Evolutionary conservation across 164 flowering plant genomes (phyloP), one percentile per base, ranked within the genome.

Genomic region (Cinnamomum micranthum): DNA sequence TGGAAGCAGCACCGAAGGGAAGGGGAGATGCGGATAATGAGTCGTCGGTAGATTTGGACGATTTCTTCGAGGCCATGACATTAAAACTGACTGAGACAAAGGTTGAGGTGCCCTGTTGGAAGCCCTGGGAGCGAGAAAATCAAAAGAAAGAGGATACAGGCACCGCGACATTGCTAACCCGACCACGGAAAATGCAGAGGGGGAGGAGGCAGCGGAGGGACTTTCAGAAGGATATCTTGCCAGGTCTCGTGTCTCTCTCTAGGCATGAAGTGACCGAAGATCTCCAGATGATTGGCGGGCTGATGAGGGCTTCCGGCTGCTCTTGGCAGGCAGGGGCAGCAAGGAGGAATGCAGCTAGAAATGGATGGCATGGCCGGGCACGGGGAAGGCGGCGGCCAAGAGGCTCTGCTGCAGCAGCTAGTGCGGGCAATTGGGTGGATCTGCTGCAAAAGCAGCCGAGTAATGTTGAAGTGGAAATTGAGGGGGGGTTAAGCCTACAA

Each of bases 181-280:
- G 92, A 51, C 85, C 81, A n/a, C 84, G 94, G n/a, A 88, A 83
- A 78, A 95, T 94, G 25, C 89, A 85, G n/a, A 83, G 85, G 64
- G 88, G 95, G 80, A 84, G 98, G 69, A 89, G 97, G 84, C 97
- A 88, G 76, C 78, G 89, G 74, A 87, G 91, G 86, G 99, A 96
- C 78, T 96, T 96, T 78, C 99, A 94, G 76, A 86, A 92, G 82
- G 99, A 96, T 80, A 90, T 92, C 74, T 92, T 96, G 68, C 99
- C 99, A 1, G 92, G 97, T 55, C 85, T 96, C 23, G 83, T 83
- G 70, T 86, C 99, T 17, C 79, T 96, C 51, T 90, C 99, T 15
- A 83, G 99, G 83, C 95, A 91, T 25, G 97, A 94, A 77, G 97
- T 96, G 31, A 90, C 93, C 1, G 98, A 94, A 80, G 99, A 96